These are phyloP conservation scores for Cladorrhinum sp. DNA, from an alignment of 2,329 filamentous ascomycete genomes.

Conservation along the genomic window DNA sequence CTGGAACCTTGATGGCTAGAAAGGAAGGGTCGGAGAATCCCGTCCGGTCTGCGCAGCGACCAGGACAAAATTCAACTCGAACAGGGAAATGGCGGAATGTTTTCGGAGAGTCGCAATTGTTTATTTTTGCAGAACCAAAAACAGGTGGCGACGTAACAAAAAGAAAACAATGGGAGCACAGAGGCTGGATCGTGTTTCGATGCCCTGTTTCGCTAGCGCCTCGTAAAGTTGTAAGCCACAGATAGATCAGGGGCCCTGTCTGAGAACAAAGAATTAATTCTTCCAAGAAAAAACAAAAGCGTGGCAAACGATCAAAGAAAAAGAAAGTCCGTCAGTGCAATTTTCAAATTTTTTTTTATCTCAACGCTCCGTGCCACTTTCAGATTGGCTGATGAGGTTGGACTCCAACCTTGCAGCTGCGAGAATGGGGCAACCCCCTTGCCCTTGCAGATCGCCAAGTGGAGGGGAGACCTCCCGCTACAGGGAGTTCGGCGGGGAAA, in stretches of 20 bases:
- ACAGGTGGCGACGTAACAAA: not conserved
- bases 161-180: not conserved
- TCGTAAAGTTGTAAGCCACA: not conserved
- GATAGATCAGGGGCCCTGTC: not conserved
- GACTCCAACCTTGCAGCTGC: not conserved
- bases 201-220: conserved; percentile 3
- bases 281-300: not conserved
- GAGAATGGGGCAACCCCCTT: not conserved
- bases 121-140: not conserved
- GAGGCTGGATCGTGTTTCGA: not conserved
- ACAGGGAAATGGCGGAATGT: not conserved
- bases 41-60: not conserved
- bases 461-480: not conserved
- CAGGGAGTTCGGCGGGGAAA: not conserved
- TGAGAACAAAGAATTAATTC: conserved; percentile 7
- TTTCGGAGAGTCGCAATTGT: not conserved
- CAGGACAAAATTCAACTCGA: not conserved
- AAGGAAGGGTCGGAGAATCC: not conserved
- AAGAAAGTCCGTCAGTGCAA: not conserved
- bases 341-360: not conserved
- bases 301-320: not conserved
- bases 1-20: not conserved
- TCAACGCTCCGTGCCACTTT: conserved; percentile 2
- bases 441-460: conserved; percentile 7
- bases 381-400: conserved; percentile 5